Conservation (phyloP, 2,329 filamentous ascomycete species). For the Mycosphaerella sp. region DNA sequence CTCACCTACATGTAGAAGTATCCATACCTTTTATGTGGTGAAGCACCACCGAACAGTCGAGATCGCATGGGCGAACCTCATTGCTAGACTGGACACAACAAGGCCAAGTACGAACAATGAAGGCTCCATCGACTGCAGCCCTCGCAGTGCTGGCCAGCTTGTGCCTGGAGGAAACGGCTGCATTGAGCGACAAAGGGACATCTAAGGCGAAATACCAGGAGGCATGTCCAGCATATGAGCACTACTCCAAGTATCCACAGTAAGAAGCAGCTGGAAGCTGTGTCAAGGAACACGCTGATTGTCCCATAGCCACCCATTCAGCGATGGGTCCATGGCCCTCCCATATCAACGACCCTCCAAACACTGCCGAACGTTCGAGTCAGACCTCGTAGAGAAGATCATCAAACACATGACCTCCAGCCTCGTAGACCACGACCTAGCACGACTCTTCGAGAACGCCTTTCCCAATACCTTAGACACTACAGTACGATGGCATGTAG, state of each 20-base stretch:
- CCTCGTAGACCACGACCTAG: constrained; percentile 80
- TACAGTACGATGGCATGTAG: constrained; percentile 79
- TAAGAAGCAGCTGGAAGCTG: constrained; percentile 17
- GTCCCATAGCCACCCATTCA: constrained; percentile 62
- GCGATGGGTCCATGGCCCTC: constrained; percentile 68
- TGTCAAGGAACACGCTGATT: constrained; percentile 12
- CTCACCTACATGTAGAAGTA: no score
- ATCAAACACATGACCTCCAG: constrained; percentile 74
- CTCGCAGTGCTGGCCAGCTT: constrained; percentile 30
- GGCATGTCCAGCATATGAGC: constrained; percentile 37
- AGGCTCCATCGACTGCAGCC: constrained; percentile 24
- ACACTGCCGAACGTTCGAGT: constrained; percentile 84
- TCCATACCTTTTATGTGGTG: no score
- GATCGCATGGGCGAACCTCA: neutral
- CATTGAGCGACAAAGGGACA: constrained; percentile 22
- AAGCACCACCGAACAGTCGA: neutral
- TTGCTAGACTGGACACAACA: neutral
- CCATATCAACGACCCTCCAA: constrained; percentile 79
- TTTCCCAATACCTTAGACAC: constrained; percentile 76
- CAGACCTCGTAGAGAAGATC: constrained; percentile 77
- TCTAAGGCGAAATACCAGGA: constrained; percentile 32
- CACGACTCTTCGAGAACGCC: constrained; percentile 83
- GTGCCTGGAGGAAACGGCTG: constrained; percentile 24
- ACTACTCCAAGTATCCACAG: constrained; percentile 36
- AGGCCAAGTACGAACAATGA: constrained; percentile 17